Evolutionary conservation across 495 filamentous ascomycete species (phyloP).

Genomic region (Oidiodendron maius): DNA sequence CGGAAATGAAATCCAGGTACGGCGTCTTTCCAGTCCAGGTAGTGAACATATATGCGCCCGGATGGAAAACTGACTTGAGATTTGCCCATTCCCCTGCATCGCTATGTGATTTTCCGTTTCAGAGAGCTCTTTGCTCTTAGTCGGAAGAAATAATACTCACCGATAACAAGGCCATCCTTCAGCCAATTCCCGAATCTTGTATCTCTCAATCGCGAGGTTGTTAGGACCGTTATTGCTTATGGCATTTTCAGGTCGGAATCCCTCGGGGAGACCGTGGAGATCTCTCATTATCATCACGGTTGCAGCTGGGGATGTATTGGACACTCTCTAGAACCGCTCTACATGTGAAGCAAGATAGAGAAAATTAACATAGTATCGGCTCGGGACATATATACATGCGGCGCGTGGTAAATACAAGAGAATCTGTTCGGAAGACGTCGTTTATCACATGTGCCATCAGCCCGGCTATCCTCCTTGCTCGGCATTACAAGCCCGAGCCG

Average conservation of each 20-base stretch:
- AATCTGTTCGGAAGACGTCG: too few species aligned
- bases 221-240: conserved; percentile 49
- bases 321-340: too few species aligned
- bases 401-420: too few species aligned
- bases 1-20: conserved; percentile 51
- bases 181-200: conserved; percentile 54
- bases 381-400: too few species aligned
- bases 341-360: not conserved
- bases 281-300: conserved; percentile 5
- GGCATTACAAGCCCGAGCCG: too few species aligned
- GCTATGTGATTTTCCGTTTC: not conserved
- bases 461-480: too few species aligned
- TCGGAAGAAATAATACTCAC: conserved; percentile 5
- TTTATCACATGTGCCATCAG: too few species aligned
- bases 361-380: too few species aligned
- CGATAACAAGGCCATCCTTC: conserved; percentile 64
- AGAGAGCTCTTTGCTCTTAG: too few species aligned
- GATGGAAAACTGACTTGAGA: conserved; percentile 53
- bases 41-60: conserved; percentile 54
- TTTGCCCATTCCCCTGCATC: conserved; percentile 64
- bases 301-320: too few species aligned
- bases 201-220: conserved; percentile 42
- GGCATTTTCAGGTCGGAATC: conserved; percentile 3
- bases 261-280: conserved; percentile 5
- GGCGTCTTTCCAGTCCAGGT: conserved; percentile 53